phyloP scores from a whole-genome alignment of 139 green algal genomes.

The Edaphochlamys debaryana region DNA sequence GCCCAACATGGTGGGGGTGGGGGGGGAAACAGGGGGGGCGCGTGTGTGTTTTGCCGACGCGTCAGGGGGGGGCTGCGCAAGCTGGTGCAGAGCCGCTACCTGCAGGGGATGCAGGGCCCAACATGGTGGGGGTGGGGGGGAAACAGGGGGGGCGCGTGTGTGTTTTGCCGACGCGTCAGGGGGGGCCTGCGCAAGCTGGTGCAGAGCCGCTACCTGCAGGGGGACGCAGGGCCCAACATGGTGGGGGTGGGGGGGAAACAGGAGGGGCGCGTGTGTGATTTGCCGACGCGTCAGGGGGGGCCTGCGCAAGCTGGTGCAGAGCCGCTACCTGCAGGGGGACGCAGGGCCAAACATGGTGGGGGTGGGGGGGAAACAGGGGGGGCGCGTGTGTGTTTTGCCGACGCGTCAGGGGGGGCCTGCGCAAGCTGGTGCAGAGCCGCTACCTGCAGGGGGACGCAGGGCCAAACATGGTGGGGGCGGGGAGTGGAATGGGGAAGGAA shows the following conservation, averaged over 20 bases:
- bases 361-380: background rate
- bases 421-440: too few relatives aligned
- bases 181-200: slow-evolving; percentile 26
- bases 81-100: too few relatives aligned
- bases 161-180: slow-evolving; percentile 1
- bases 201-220: slow-evolving; percentile 11
- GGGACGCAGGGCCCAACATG: slow-evolving; percentile 17
- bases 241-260: background rate
- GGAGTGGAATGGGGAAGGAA: too few relatives aligned
- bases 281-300: slow-evolving; percentile 4
- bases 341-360: slow-evolving; percentile 27
- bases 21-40: too few relatives aligned
- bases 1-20: slow-evolving; percentile 22
- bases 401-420: too few relatives aligned
- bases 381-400: too few relatives aligned
- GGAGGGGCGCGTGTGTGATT: background rate
- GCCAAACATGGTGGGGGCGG: slow-evolving; percentile 20
- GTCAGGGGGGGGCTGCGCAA: too few relatives aligned
- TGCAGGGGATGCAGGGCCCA: background rate
- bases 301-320: slow-evolving; percentile 24
- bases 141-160: too few relatives aligned
- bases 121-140: background rate
- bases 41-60: too few relatives aligned
- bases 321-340: slow-evolving; percentile 1
- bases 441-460: background rate